Conservation (phyloP, 176 grass and related monocot species). For the Musa troglodytarum region DNA sequence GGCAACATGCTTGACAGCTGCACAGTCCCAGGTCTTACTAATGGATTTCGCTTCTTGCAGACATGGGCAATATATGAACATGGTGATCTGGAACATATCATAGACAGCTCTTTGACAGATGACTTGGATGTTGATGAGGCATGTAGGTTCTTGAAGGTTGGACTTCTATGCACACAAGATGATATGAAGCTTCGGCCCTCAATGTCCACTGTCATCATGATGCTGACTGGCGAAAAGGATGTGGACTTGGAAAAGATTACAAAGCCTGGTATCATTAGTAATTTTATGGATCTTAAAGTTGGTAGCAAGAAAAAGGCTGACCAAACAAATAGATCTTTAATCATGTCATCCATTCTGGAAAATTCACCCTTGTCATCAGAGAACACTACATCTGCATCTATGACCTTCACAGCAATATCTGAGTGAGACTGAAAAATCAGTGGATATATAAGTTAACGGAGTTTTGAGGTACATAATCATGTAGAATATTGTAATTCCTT, state of each 20-base stretch:
- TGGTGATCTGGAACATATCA: constrained; percentile 44
- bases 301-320: constrained; percentile 8
- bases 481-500: background rate
- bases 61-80: constrained; percentile 53
- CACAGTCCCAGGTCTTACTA: background rate
- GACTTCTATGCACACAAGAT: constrained; percentile 73
- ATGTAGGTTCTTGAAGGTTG: constrained; percentile 59
- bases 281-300: constrained; percentile 44
- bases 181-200: constrained; percentile 54
- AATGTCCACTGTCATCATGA: constrained; percentile 40
- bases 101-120: constrained; percentile 54
- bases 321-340: background rate
- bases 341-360: constrained; percentile 15
- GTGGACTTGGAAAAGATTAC: constrained; percentile 38
- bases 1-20: background rate
- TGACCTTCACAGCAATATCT: background rate
- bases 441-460: no score
- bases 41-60: constrained; percentile 37
- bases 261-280: constrained; percentile 50
- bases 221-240: constrained; percentile 50
- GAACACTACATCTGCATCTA: background rate
- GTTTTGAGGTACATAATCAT: background rate
- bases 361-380: background rate
- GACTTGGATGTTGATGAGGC: constrained; percentile 56
- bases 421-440: background rate